phyloP scores from a whole-genome alignment of 73 alveolate genomes.

The Strombidium stylifer region DNA sequence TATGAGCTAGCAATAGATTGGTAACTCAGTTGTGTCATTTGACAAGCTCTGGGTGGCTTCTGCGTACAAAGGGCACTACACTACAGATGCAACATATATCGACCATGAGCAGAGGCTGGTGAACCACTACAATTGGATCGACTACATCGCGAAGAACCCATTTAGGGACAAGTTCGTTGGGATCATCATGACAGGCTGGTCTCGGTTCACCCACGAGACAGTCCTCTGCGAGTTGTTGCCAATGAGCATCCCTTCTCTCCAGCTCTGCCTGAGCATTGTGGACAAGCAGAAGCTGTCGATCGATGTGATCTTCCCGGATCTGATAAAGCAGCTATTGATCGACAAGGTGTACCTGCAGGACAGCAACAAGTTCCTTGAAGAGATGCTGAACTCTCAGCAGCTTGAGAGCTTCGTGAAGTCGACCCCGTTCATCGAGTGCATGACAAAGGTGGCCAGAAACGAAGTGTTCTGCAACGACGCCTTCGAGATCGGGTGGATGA shows the following conservation, averaged over 20 bases:
- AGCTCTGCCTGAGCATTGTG: slow-evolving; percentile 10
- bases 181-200: slow-evolving; percentile 27
- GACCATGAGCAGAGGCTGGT: slow-evolving; percentile 14
- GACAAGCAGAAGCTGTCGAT: slow-evolving; percentile 7
- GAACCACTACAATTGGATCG: slow-evolving; percentile 25
- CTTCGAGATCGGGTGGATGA: slow-evolving; percentile 34
- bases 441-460: not conserved
- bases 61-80: slow-evolving; percentile 9
- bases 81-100: slow-evolving; percentile 1
- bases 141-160: slow-evolving; percentile 5
- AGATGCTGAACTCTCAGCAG: no score
- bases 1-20: slow-evolving; percentile 1
- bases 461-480: slow-evolving; percentile 23
- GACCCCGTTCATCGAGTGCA: no score
- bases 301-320: not conserved
- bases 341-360: not conserved
- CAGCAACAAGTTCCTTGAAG: not conserved
- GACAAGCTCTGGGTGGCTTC: slow-evolving; percentile 36
- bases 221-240: slow-evolving; percentile 10
- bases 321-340: slow-evolving; percentile 1
- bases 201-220: slow-evolving; percentile 30
- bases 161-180: slow-evolving; percentile 20
- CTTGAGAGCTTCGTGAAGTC: no score
- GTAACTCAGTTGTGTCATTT: slow-evolving; percentile 2
- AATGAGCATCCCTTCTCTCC: slow-evolving; percentile 24